A percentile compares a stretch with the other conserved stretches of the same genome.
These are phyloP conservation scores for Alternaria rosae DNA, from an alignment of 2,329 filamentous ascomycete genomes.

Conservation along the genomic window DNA sequence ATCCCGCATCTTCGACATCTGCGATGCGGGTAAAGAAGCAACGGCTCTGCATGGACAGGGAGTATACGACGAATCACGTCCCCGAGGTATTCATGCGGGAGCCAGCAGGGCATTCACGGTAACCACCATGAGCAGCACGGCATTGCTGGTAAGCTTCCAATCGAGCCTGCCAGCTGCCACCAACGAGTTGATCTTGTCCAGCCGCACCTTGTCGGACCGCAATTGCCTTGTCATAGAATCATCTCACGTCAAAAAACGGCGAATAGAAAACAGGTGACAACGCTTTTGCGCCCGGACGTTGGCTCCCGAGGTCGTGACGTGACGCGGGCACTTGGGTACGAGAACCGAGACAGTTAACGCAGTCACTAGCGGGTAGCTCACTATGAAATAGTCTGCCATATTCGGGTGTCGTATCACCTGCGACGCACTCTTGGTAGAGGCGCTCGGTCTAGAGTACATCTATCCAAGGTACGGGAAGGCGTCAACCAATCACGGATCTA, in stretches of 20 bases:
- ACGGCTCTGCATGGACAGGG: neutral
- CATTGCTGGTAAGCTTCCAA: neutral
- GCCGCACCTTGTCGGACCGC: too few relatives aligned
- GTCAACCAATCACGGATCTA: conserved; percentile 17
- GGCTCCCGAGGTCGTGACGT: neutral
- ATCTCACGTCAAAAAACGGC: neutral
- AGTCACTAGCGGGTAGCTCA: too few relatives aligned
- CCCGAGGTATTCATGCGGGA: neutral
- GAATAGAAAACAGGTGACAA: neutral
- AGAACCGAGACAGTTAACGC: neutral
- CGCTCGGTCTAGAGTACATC: neutral
- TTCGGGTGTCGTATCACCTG: neutral
- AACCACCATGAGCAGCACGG: too few relatives aligned
- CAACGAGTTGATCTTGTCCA: accelerated
- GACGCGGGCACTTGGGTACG: neutral
- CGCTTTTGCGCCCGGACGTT: neutral
- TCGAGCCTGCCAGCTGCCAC: neutral
- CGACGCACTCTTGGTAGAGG: neutral
- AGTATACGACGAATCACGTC: too few relatives aligned
- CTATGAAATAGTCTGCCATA: neutral
- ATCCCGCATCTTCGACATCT: neutral
- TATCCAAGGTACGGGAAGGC: neutral
- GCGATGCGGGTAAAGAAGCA: neutral
- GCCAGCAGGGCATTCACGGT: too few relatives aligned
- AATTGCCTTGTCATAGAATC: neutral